Percentiles rank a stretch among this genome's conserved stretches.
Evolutionary conservation across 306 rosid species (phyloP).

Genomic region (Parietaria judaica): DNA sequence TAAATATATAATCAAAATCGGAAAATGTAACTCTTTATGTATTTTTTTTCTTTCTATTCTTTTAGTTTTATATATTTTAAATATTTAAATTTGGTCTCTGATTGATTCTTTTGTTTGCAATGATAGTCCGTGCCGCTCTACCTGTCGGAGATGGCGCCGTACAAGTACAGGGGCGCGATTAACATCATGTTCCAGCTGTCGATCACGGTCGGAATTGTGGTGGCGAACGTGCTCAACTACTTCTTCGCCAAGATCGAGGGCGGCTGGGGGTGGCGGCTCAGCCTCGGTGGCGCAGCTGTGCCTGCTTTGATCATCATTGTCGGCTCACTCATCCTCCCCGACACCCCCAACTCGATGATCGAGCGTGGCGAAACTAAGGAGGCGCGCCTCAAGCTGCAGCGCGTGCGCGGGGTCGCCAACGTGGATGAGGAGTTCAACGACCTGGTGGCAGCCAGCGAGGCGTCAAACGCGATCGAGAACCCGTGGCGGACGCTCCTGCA

Average conservation of each 20-base stretch:
- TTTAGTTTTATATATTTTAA: too few species aligned
- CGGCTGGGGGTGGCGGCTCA: conserved; percentile 98
- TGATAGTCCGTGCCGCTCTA: conserved; percentile 83
- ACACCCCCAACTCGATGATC: conserved; percentile 86
- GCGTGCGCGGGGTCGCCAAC: conserved; percentile 47
- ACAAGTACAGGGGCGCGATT: conserved; percentile 71
- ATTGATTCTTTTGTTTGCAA: neutral
- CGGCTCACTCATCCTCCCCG: conserved; percentile 64
- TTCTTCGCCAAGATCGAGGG: conserved; percentile 83
- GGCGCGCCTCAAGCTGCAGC: conserved; percentile 41
- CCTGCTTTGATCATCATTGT: conserved; percentile 67
- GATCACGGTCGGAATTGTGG: conserved; percentile 72
- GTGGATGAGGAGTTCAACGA: conserved; percentile 72
- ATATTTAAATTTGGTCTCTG: neutral
- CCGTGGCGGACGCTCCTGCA: conserved; percentile 65
- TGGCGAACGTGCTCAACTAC: conserved; percentile 73
- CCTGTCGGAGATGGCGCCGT: conserved; percentile 92
- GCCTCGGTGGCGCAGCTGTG: conserved; percentile 84
- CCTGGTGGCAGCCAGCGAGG: conserved; percentile 62
- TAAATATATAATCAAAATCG: too few species aligned
- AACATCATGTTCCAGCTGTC: conserved; percentile 83
- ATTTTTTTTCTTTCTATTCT: too few species aligned
- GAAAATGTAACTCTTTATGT: too few species aligned
- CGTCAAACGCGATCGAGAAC: conserved; percentile 44
- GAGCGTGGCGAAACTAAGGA: conserved; percentile 57